Evolutionary conservation across 768 basidiomycete species (phyloP).

Genomic region (Kwoniella newhampshirensis): DNA sequence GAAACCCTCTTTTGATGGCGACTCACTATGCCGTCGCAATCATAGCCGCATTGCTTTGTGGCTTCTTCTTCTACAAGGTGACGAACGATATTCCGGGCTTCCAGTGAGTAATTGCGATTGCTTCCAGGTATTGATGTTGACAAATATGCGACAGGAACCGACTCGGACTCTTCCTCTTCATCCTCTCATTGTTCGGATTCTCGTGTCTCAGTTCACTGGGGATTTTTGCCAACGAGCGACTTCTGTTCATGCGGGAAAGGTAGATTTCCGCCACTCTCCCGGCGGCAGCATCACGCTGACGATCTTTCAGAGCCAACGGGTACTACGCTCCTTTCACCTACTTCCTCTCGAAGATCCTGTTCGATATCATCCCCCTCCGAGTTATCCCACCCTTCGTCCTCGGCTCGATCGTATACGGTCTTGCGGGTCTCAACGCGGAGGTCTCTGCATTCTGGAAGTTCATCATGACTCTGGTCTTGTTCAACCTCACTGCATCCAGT

Average conservation of each 20-base stretch:
- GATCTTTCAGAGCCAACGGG: slow-evolving; percentile 73
- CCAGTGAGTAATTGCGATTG: slow-evolving; percentile 66
- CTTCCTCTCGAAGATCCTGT: slow-evolving; percentile 90
- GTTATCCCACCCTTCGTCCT: slow-evolving; percentile 93
- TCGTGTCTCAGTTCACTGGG: slow-evolving; percentile 92
- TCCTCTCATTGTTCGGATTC: slow-evolving; percentile 93
- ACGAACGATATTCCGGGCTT: slow-evolving; percentile 94
- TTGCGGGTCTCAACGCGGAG: slow-evolving; percentile 89
- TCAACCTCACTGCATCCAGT: slow-evolving; percentile 93
- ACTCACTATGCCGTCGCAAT: slow-evolving; percentile 88
- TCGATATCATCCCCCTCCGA: slow-evolving; percentile 91
- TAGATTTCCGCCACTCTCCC: slow-evolving; percentile 50
- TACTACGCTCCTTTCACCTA: slow-evolving; percentile 97
- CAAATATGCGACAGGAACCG: slow-evolving; percentile 42
- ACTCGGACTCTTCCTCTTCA: slow-evolving; percentile 91
- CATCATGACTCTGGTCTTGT: slow-evolving; percentile 88
- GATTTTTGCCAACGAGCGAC: slow-evolving; percentile 89
- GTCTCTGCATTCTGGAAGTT: slow-evolving; percentile 97
- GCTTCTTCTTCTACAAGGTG: slow-evolving; percentile 87
- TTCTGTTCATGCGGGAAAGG: slow-evolving; percentile 98
- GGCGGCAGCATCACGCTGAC: not conserved
- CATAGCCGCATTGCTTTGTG: slow-evolving; percentile 82
- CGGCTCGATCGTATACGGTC: slow-evolving; percentile 90
- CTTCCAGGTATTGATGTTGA: slow-evolving; percentile 12
- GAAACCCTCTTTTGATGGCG: slow-evolving; percentile 81